Conservation (phyloP, 768 basidiomycete genomes). For the Erythrobasidium yunnanense region DNA sequence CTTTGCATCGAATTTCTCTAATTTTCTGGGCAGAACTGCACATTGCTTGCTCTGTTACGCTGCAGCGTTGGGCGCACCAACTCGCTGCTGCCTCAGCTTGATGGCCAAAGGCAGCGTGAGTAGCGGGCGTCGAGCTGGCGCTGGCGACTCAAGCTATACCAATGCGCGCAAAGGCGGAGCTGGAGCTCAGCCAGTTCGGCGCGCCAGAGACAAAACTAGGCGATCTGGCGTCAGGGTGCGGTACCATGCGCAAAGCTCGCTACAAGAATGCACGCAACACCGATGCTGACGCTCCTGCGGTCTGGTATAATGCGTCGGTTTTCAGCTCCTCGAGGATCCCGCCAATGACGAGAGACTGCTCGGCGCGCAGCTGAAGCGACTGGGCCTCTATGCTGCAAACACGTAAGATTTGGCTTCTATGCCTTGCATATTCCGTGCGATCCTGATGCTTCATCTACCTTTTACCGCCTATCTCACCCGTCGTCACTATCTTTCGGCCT, state of each 20-base stretch:
- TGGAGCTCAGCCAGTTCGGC: no score
- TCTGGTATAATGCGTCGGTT: not conserved
- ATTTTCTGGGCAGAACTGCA: no score
- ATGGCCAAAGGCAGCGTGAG: no score
- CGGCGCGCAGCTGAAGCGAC: conserved; percentile 58
- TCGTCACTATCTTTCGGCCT: not conserved
- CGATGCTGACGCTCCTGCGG: not conserved
- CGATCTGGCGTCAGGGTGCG: not conserved
- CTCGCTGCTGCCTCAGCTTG: no score
- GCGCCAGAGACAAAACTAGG: conserved; percentile 20
- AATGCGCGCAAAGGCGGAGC: no score
- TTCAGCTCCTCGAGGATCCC: conserved; percentile 34
- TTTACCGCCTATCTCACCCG: not conserved
- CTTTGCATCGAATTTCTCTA: no score
- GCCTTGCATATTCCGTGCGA: no score
- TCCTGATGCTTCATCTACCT: not conserved
- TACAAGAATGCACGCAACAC: not conserved
- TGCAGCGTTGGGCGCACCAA: no score
- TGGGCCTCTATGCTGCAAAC: conserved; percentile 76
- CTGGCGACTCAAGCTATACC: no score
- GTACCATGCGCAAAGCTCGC: not conserved
- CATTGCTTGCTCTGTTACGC: no score
- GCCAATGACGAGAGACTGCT: conserved; percentile 42
- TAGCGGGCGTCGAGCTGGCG: no score
- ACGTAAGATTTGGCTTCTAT: conserved; percentile 51